phyloP scores from a whole-genome alignment of 768 basidiomycete species.

The Tylopilus felleus region DNA sequence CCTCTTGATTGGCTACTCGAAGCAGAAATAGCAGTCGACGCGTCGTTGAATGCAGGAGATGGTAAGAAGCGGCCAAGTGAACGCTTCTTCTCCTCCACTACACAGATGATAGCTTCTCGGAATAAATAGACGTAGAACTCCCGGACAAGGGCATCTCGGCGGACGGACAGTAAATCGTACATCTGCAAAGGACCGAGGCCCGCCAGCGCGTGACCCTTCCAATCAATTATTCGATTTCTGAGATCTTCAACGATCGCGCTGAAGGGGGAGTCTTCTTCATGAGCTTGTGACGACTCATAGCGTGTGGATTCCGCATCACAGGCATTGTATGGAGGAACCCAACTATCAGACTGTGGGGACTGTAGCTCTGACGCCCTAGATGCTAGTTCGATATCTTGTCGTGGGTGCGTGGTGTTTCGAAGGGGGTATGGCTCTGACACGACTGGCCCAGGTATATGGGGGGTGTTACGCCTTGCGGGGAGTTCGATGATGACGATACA shows the following conservation, averaged over 20 bases:
- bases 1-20: conserved; percentile 43
- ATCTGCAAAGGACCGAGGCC: conserved; percentile 87
- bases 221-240: conserved; percentile 86
- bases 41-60: conserved; percentile 54
- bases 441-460: conserved; percentile 53
- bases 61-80: conserved; percentile 73
- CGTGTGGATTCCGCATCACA: conserved; percentile 33
- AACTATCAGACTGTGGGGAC: conserved; percentile 21
- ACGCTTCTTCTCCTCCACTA: conserved; percentile 93
- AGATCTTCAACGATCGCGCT: conserved; percentile 84
- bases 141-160: conserved; percentile 83
- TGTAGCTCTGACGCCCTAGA: conserved; percentile 17
- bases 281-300: conserved; percentile 18
- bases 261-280: conserved; percentile 74
- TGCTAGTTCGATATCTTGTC: conserved; percentile 21
- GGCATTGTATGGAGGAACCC: conserved; percentile 27
- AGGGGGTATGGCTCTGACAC: conserved; percentile 44
- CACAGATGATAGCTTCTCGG: conserved; percentile 96
- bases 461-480: conserved; percentile 62
- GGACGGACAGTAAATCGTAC: conserved; percentile 87
- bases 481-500: conserved; percentile 94
- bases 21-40: conserved; percentile 39
- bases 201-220: conserved; percentile 92
- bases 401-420: conserved; percentile 25
- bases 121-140: conserved; percentile 98